Base-by-base conservation (phyloP, 2,329 filamentous ascomycete species). In the Scedosporium dehoogii region DNA sequence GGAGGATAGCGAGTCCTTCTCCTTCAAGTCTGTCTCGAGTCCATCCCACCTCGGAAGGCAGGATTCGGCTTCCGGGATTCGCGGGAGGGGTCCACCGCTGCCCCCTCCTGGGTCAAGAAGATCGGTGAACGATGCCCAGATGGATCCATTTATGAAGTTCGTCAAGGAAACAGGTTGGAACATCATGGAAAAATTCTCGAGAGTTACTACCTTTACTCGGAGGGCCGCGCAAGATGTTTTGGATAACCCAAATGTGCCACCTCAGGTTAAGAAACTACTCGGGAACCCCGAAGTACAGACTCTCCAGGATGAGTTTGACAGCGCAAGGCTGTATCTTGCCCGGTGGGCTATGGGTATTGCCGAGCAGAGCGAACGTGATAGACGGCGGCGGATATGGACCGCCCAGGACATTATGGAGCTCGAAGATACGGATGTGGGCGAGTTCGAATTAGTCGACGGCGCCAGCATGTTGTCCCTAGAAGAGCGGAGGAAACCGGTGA, bases 301-400 rank as follows among this genome's bases (percentile, higher is more conserved):
- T 0, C 74, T 99, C 23, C 92, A 97, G 71, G 92, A 97, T 64
- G 96, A 99, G 71, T 99, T 97, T 69, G 96, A 99, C 77, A 96
- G 92, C 69, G 94, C 96, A 3, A 85, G 94, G 66, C 82, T 99
- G 64, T 99, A 99, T 71, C 81, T 99, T 46, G 94, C 94, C 23
- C 83, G 94, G 66, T 99, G 94, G 94, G 94, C 94, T 2, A 97
- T 99, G 94, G 92, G 92, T 6, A 96, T 99, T 66, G 92, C 94
- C 0, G 96, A 99, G 73, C 94, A 99, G 76, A 93, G 92, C 69
- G 94, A 99, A 70, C 82, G 86, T 46, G 94, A 99, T 69, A 81
- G 88, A 25, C 90, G 86, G 60, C 89, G 92, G 73, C 82, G 92
- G 57, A 92, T 96, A 70, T 99, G 92, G 90, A 97, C 92, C 0